A percentile compares a stretch with the other conserved stretches of the same genome.
Evolutionary conservation across 768 basidiomycete species (phyloP).

Genomic region (Gloeophyllum trabeum): DNA sequence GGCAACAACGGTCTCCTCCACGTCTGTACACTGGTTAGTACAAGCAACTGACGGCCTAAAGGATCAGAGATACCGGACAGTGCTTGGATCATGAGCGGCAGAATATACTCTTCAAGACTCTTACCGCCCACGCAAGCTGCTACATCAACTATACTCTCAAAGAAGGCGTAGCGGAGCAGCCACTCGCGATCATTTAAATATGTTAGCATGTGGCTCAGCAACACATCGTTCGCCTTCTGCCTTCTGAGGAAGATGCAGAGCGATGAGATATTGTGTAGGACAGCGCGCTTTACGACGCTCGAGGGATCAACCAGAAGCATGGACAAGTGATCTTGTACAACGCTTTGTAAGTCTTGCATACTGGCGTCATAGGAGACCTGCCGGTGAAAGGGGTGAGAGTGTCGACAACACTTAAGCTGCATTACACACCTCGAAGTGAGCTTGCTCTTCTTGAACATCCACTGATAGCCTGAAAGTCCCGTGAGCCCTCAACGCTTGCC

Average conservation of each 20-base stretch:
- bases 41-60: neutral
- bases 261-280: conserved; percentile 76
- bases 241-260: conserved; percentile 91
- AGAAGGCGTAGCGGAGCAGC: conserved; percentile 84
- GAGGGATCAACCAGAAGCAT: conserved; percentile 83
- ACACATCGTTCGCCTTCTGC: conserved; percentile 88
- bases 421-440: conserved; percentile 62
- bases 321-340: conserved; percentile 81
- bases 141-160: conserved; percentile 92
- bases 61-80: conserved; percentile 57
- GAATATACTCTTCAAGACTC: conserved; percentile 90
- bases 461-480: conserved; percentile 55
- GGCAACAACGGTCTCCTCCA: conserved; percentile 90
- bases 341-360: conserved; percentile 74
- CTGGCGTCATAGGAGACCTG: conserved; percentile 89
- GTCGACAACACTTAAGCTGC: neutral
- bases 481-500: conserved; percentile 79
- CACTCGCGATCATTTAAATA: conserved; percentile 88
- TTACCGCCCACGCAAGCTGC: conserved; percentile 87
- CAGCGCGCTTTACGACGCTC: conserved; percentile 83
- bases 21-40: conserved; percentile 39
- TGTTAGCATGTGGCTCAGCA: conserved; percentile 82
- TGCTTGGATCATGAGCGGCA: conserved; percentile 95
- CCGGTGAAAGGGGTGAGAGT: neutral
- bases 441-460: conserved; percentile 64